A percentile compares a stretch with the other conserved stretches of the same genome.
These are phyloP conservation scores for Phialophora macrospora DNA, from an alignment of 2,329 filamentous ascomycete species.

Conservation along the genomic window DNA sequence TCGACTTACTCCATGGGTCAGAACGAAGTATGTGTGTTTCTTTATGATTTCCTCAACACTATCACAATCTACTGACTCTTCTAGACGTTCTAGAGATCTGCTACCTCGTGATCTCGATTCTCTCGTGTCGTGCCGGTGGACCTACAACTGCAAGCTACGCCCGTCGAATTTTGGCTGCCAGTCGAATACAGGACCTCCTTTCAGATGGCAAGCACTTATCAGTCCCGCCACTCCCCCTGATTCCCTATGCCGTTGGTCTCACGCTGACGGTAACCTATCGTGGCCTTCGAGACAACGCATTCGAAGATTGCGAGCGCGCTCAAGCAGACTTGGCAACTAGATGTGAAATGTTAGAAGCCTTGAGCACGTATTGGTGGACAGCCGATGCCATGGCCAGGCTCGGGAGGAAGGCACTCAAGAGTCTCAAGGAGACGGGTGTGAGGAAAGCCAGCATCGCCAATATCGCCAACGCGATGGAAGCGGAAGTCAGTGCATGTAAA, in stretches of 20 bases:
- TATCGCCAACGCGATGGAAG: constrained; percentile 53
- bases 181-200: constrained; percentile 58
- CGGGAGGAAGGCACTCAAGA: constrained; percentile 46
- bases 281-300: constrained; percentile 58
- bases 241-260: constrained; percentile 61
- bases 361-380: constrained; percentile 48
- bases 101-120: constrained; percentile 62
- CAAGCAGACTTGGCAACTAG: constrained; percentile 46
- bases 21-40: constrained; percentile 31
- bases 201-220: constrained; percentile 39
- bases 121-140: constrained; percentile 60
- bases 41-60: background rate
- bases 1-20: constrained; percentile 10
- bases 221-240: constrained; percentile 59
- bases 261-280: constrained; percentile 63
- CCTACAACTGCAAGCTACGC: constrained; percentile 57
- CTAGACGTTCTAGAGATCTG: constrained; percentile 60
- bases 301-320: constrained; percentile 47
- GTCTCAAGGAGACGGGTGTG: constrained; percentile 36
- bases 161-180: constrained; percentile 61
- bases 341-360: constrained; percentile 45
- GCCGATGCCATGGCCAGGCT: constrained; percentile 50
- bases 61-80: background rate
- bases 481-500: constrained; percentile 43
- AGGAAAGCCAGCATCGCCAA: constrained; percentile 49